phyloP scores from a whole-genome alignment of 1,139 yeast genomes.

The Taiozyma sp. region DNA sequence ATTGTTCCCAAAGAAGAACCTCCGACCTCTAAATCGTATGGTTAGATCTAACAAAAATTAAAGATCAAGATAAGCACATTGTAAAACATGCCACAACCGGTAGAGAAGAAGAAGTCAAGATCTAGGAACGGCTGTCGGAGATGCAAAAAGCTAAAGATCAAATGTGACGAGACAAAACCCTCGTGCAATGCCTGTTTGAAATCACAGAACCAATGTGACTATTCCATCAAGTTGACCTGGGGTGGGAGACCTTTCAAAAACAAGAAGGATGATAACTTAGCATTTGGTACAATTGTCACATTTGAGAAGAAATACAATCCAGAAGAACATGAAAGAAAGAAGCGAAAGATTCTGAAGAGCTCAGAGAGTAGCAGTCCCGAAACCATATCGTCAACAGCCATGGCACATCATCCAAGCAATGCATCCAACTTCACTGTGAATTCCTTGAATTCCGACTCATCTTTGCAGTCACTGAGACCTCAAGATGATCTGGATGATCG shows the following conservation, averaged over 20 bases:
- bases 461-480: not conserved
- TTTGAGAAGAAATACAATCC: conserved; percentile 15
- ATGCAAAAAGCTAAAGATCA: conserved; percentile 64
- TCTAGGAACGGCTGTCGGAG: conserved; percentile 56
- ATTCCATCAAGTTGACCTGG: conserved; percentile 63
- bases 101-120: conserved; percentile 25
- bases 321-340: not conserved
- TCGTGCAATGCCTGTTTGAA: conserved; percentile 54
- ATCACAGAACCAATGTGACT: conserved; percentile 49
- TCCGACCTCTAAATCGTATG: not conserved
- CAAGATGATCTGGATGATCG: not conserved
- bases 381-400: not conserved
- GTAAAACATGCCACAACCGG: not conserved
- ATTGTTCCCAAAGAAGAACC: not conserved
- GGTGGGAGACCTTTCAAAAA: conserved; percentile 66
- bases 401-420: not conserved
- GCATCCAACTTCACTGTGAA: not conserved
- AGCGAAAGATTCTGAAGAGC: not conserved
- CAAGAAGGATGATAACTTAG: conserved; percentile 23
- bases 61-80: not conserved
- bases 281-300: conserved; percentile 14
- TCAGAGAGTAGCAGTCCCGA: not conserved
- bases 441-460: not conserved
- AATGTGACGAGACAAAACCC: conserved; percentile 72
- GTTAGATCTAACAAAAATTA: not conserved